phyloP scores from a whole-genome alignment of 345 rosid genomes.

The Fremontodendron californicum region DNA sequence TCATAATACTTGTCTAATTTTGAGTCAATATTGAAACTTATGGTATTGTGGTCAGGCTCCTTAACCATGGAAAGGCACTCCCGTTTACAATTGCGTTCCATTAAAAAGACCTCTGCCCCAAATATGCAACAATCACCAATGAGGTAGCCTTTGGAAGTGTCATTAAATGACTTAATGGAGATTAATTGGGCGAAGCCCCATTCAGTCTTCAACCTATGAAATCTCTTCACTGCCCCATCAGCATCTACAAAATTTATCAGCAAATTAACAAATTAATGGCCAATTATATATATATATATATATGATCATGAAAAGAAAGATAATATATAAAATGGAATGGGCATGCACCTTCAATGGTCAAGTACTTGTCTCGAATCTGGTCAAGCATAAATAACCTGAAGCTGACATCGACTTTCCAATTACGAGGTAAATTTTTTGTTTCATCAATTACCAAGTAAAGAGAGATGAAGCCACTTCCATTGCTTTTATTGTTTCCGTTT shows the following conservation, averaged over 20 bases:
- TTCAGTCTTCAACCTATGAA: slow-evolving; percentile 15
- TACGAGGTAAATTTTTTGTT: background rate
- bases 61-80: slow-evolving; percentile 26
- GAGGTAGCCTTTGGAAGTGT: slow-evolving; percentile 23
- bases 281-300: too few relatives aligned
- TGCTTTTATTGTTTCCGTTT: slow-evolving; percentile 26
- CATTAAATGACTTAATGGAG: slow-evolving; percentile 22
- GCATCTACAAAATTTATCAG: slow-evolving; percentile 14
- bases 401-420: slow-evolving; percentile 16
- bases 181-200: slow-evolving; percentile 31
- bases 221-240: slow-evolving; percentile 24
- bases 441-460: slow-evolving; percentile 1
- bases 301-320: background rate
- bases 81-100: slow-evolving; percentile 6
- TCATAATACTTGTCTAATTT: slow-evolving; percentile 9
- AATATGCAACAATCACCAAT: slow-evolving; percentile 25
- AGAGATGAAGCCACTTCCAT: slow-evolving; percentile 26
- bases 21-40: slow-evolving; percentile 31
- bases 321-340: too few relatives aligned
- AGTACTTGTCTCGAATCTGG: slow-evolving; percentile 13
- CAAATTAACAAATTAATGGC: background rate
- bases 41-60: slow-evolving; percentile 18
- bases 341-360: slow-evolving; percentile 19
- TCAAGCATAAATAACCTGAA: slow-evolving; percentile 15
- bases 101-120: slow-evolving; percentile 38